Conservation (phyloP, 2,329 filamentous ascomycete species). For the Chaetomiaceae sp. region DNA sequence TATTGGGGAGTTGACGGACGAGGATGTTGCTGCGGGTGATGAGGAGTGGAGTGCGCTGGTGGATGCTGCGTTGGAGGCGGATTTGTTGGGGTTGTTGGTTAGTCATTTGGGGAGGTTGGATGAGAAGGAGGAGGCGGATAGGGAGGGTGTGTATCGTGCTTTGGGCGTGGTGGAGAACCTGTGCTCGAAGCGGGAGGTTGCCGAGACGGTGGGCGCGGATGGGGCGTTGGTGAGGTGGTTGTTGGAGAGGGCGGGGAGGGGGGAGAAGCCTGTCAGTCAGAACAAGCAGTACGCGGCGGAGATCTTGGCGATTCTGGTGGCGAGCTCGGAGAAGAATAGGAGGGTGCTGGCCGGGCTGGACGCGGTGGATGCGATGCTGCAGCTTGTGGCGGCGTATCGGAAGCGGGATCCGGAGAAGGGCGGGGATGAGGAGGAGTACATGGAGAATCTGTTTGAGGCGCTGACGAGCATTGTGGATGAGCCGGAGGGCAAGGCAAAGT, state of each 20-base stretch:
- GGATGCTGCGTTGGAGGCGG: constrained; percentile 60
- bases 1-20: constrained; percentile 84
- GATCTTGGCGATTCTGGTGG: constrained; percentile 81
- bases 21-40: constrained; percentile 79
- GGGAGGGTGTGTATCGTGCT: constrained; percentile 81
- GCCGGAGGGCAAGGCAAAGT: constrained; percentile 68
- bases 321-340: constrained; percentile 66
- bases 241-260: constrained; percentile 64
- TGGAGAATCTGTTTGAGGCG: constrained; percentile 88
- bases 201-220: constrained; percentile 68
- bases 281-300: constrained; percentile 97
- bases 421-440: constrained; percentile 87
- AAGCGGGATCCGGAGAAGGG: constrained; percentile 81
- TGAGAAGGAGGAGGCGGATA: constrained; percentile 68
- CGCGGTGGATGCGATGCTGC: constrained; percentile 73
- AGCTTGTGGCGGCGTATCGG: constrained; percentile 79
- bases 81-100: constrained; percentile 68
- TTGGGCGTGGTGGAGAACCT: constrained; percentile 82
- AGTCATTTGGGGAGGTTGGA: constrained; percentile 77
- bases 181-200: constrained; percentile 63
- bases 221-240: constrained; percentile 71
- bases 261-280: constrained; percentile 67
- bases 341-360: constrained; percentile 60
- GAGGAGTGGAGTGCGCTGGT: constrained; percentile 77
- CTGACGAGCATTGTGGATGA: constrained; percentile 78